Evolutionary conservation across 495 filamentous ascomycete species (phyloP).

Genomic region (Cercophora newfieldiana): DNA sequence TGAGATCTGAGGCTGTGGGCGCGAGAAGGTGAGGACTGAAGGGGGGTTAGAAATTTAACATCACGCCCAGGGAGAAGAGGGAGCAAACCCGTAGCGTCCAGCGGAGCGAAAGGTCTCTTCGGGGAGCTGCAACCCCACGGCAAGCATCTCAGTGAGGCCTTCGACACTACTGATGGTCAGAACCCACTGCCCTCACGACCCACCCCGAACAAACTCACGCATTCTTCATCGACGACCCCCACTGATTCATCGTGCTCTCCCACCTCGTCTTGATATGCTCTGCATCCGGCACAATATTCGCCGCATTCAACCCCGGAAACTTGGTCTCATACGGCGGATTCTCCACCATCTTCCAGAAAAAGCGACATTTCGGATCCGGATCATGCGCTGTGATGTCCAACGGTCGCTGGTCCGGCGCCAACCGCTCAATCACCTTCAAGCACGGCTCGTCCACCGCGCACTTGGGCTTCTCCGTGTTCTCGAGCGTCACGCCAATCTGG

Average conservation of each 20-base stretch:
- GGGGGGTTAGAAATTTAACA: background rate
- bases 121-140: constrained; percentile 48
- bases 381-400: constrained; percentile 47
- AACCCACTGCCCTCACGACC: background rate
- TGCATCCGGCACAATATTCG: constrained; percentile 45
- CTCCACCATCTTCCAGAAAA: constrained; percentile 54
- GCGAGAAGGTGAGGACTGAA: constrained; percentile 51
- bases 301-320: constrained; percentile 48
- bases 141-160: constrained; percentile 49
- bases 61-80: background rate
- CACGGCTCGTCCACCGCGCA: constrained; percentile 56
- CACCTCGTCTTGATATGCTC: constrained; percentile 45
- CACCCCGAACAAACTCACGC: constrained; percentile 37
- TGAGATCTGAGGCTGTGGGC: constrained; percentile 51
- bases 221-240: constrained; percentile 53
- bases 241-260: constrained; percentile 48
- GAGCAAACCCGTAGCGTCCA: constrained; percentile 49
- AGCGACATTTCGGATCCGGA: constrained; percentile 52
- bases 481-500: constrained; percentile 55
- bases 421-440: constrained; percentile 46
- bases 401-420: constrained; percentile 47
- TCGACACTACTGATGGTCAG: constrained; percentile 37
- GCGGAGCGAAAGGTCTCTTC: constrained; percentile 46
- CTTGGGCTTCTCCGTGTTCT: constrained; percentile 57
- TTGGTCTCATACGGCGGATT: constrained; percentile 45